These are phyloP conservation scores for Gomphus sp. DNA, from an alignment of 1,284 basidiomycete species.

Conservation along the genomic window DNA sequence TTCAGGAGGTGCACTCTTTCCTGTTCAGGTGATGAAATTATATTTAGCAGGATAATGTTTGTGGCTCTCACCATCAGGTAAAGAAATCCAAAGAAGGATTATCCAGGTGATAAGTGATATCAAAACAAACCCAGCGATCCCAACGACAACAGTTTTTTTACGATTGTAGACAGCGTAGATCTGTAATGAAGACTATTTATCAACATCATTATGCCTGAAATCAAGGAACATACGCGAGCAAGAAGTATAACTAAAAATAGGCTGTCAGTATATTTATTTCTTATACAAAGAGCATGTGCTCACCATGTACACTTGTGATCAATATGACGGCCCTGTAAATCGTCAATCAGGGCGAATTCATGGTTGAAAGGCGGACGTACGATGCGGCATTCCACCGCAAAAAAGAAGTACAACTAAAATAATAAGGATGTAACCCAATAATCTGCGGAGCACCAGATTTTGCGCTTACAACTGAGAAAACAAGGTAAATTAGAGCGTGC, in stretches of 20 bases:
- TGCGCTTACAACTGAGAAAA: background rate
- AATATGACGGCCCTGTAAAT: background rate
- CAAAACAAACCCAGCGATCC: background rate
- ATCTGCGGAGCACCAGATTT: background rate
- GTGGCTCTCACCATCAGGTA: background rate
- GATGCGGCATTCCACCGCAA: background rate
- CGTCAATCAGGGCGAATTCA: background rate
- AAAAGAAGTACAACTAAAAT: background rate
- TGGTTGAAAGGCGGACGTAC: background rate
- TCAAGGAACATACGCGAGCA: background rate
- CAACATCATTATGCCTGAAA: background rate
- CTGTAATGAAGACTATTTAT: background rate
- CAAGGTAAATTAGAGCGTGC: background rate
- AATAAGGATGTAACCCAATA: background rate
- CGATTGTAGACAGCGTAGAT: background rate
- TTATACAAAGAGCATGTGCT: background rate
- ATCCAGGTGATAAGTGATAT: background rate
- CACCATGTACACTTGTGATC: background rate
- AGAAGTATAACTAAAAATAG: background rate
- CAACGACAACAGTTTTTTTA: background rate
- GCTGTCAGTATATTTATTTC: background rate
- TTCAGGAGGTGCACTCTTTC: background rate
- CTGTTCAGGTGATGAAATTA: background rate
- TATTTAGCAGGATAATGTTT: background rate
- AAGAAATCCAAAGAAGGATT: background rate